These are phyloP conservation scores for Prototheca wickerhamii DNA, from an alignment of 163 green algal species.

Conservation along the genomic window DNA sequence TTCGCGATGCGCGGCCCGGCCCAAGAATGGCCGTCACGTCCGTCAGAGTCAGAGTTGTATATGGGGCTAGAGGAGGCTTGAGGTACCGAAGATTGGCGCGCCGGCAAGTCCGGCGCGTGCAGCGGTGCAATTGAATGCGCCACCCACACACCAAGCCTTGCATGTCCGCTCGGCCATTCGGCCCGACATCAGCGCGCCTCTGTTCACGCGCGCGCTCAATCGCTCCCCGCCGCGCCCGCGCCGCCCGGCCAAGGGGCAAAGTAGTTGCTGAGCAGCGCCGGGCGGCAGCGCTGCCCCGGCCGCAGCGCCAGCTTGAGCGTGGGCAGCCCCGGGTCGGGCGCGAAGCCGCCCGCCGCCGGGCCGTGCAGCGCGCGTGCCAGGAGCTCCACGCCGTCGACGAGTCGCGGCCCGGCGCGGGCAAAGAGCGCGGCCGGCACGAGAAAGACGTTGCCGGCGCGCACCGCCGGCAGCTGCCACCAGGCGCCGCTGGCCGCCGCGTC, in stretches of 20 bases:
- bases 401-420: slow-evolving; percentile 32
- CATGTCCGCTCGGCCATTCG: too few relatives aligned
- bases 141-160: too few relatives aligned
- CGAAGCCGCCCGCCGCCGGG: slow-evolving; percentile 14
- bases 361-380: slow-evolving; percentile 69
- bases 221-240: background rate
- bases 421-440: slow-evolving; percentile 49
- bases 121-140: too few relatives aligned
- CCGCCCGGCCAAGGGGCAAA: slow-evolving; percentile 40
- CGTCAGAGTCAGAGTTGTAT: too few relatives aligned
- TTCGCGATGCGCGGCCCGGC: too few relatives aligned
- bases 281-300: slow-evolving; percentile 64
- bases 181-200: too few relatives aligned
- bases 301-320: slow-evolving; percentile 57
- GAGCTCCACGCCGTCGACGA: slow-evolving; percentile 82
- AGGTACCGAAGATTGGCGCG: too few relatives aligned
- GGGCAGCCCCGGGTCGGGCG: slow-evolving; percentile 15
- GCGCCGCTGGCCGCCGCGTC: slow-evolving; percentile 60
- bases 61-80: too few relatives aligned
- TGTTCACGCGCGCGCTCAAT: too few relatives aligned
- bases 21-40: too few relatives aligned
- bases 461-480: slow-evolving; percentile 84
- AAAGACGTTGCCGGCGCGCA: slow-evolving; percentile 62
- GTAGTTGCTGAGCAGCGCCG: slow-evolving; percentile 56
- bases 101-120: too few relatives aligned